A percentile compares a stretch with the other conserved stretches of the same genome.
Conservation (phyloP, 164 flowering plant species). For the Nymphaea thermarum region DNA sequence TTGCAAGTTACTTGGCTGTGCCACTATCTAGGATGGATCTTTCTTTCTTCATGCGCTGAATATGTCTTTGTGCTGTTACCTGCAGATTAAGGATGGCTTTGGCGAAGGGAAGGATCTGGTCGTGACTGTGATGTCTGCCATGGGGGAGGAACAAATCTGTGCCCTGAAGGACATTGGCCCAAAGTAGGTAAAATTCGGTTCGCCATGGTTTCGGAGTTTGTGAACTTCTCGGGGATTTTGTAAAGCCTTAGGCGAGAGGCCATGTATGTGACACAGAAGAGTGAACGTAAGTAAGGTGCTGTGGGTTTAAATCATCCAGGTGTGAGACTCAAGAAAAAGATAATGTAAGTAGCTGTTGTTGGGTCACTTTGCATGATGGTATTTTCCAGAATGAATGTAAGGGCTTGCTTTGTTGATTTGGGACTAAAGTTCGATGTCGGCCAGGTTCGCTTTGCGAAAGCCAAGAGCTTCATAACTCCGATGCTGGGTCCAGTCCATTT, state of each 20-base stretch:
- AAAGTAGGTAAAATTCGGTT: slow-evolving; percentile 6
- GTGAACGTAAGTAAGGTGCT: not conserved
- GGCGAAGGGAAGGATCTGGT: slow-evolving; percentile 34
- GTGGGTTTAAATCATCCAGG: too few species aligned
- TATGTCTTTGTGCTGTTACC: not conserved
- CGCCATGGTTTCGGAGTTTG: not conserved
- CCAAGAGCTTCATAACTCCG: slow-evolving; percentile 8
- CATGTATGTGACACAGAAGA: not conserved
- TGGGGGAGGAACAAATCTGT: slow-evolving; percentile 43
- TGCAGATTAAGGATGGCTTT: slow-evolving; percentile 22
- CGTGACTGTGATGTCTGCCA: slow-evolving; percentile 32
- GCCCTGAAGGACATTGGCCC: slow-evolving; percentile 40
- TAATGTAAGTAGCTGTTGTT: not conserved
- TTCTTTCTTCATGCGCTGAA: not conserved
- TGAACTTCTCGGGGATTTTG: not conserved
- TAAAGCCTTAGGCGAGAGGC: not conserved
- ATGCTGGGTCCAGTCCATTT: too few species aligned
- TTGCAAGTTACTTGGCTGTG: not conserved
- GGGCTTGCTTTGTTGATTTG: too few species aligned
- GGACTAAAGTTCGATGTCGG: slow-evolving; percentile 1
- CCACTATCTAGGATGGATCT: not conserved
- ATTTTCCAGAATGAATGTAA: too few species aligned
- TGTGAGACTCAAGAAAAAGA: too few species aligned
- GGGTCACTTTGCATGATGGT: not conserved
- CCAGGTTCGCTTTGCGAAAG: not conserved